phyloP scores from a whole-genome alignment of 768 basidiomycete species.

The Roridomyces roridus region DNA sequence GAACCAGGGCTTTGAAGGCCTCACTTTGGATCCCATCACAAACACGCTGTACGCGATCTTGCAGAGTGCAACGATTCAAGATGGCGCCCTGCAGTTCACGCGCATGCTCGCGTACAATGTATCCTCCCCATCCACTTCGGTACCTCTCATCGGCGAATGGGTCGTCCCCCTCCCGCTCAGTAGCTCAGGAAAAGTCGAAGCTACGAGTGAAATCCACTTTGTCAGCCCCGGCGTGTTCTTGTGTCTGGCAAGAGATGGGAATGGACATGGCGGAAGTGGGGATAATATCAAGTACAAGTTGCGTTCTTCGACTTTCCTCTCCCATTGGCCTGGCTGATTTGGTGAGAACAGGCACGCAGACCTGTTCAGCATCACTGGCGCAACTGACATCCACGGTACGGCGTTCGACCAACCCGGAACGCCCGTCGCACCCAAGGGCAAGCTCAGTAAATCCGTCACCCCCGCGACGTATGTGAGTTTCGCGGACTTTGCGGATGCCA shows the following conservation, averaged over 20 bases:
- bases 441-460: constrained; percentile 50
- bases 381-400: constrained; percentile 66
- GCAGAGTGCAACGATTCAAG: constrained; percentile 68
- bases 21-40: constrained; percentile 56
- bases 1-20: constrained; percentile 69
- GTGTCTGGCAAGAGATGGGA: constrained; percentile 62
- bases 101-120: constrained; percentile 65
- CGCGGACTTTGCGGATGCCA: constrained; percentile 57
- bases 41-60: constrained; percentile 64
- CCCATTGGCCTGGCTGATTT: not conserved
- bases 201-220: constrained; percentile 64
- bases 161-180: constrained; percentile 63
- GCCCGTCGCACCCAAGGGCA: constrained; percentile 57
- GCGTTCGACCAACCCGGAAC: constrained; percentile 59
- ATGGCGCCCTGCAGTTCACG: constrained; percentile 63
- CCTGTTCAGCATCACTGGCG: constrained; percentile 59
- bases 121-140: constrained; percentile 36
- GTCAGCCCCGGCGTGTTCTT: constrained; percentile 61
- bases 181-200: constrained; percentile 55
- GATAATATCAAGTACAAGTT: constrained; percentile 61
- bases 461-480: constrained; percentile 64
- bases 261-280: constrained; percentile 61
- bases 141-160: constrained; percentile 60
- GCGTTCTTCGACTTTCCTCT: not conserved
- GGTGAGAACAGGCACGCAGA: constrained; percentile 56